Evolutionary conservation across 2,329 filamentous ascomycete genomes (phyloP), one percentile per base, ranked within the genome.

Genomic region (Dryadomyces quercus-mongolicae): DNA sequence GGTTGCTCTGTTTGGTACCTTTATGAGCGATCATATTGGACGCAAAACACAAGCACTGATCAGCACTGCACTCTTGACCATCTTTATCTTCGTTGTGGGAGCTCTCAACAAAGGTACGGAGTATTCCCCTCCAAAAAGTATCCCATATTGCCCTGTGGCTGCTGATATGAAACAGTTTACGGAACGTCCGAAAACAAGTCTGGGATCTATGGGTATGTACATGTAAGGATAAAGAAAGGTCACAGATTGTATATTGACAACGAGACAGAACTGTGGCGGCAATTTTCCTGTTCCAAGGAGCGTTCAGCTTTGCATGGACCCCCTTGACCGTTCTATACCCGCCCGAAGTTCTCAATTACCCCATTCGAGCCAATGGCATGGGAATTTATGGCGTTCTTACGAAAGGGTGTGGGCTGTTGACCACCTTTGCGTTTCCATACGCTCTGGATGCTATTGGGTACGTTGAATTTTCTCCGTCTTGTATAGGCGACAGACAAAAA

Each of bases 251-350:
- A 31, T 31, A 31, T 31, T 31, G 8, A 31, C 25, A 31, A 31
- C 4, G 25, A 31, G 25, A 75, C 55, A 72, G 68, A 6, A 68
- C 69, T 12, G 70, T 76, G 0, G 72, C 72, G 0, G 63, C 71
- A 13, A 75, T 78, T 60, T 78, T 78, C 60, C 62, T 78, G 2
- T 78, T 77, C 60, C 72, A 75, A 54, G 74, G 72, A 0, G 71
- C 70, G 53, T 79, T 77, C 59, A 70, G 68, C 1, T 64, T 78
- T n/a, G 73, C 68, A 0, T 75, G 71, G 71, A 77, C 74, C 7
- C 74, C 74, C 2, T 59, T 78, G 25, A 64, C 72, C 1, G 71
- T 68, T 51, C 63, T 76, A 1, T 77, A 77, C 56, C 72, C 74
- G 0, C 68, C 74, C 0, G 74, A 77, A 60, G 66, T 76, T 8